Evolutionary conservation across 768 basidiomycete genomes (phyloP).

Genomic region (Candolleomyces aberdarensis): DNA sequence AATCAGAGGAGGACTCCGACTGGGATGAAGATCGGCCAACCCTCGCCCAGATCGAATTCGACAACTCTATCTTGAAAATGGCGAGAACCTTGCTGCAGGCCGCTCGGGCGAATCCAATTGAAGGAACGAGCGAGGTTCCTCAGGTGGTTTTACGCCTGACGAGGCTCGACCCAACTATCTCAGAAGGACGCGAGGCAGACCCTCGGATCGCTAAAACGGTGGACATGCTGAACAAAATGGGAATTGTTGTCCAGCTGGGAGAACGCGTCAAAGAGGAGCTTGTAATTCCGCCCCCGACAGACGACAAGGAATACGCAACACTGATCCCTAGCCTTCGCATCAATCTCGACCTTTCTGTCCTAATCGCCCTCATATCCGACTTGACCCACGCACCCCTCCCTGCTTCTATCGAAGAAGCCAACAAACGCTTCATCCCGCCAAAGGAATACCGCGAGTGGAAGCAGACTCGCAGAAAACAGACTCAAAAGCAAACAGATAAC

Average conservation of each 20-base stretch:
- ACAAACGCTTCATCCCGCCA: conserved; percentile 60
- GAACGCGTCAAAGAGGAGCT: conserved; percentile 37
- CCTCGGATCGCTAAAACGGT: conserved; percentile 63
- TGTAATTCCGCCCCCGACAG: background rate
- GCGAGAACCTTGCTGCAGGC: conserved; percentile 66
- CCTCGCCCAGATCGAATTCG: conserved; percentile 51
- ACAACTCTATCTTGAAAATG: conserved; percentile 73
- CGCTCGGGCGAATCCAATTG: conserved; percentile 53
- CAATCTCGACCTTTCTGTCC: conserved; percentile 80
- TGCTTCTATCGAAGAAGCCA: conserved; percentile 49
- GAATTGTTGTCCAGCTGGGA: conserved; percentile 65
- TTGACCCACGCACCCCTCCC: conserved; percentile 75
- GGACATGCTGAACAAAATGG: conserved; percentile 52
- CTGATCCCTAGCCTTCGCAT: conserved; percentile 52
- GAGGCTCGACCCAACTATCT: conserved; percentile 50
- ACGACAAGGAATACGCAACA: conserved; percentile 1
- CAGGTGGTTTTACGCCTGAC: conserved; percentile 64
- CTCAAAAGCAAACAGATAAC: background rate
- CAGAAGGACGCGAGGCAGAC: conserved; percentile 33
- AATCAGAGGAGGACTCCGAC: conserved; percentile 54
- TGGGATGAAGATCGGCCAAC: conserved; percentile 43
- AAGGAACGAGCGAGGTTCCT: conserved; percentile 36
- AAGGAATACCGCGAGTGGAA: conserved; percentile 62
- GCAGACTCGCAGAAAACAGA: conserved; percentile 22
- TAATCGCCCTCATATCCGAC: conserved; percentile 83